A percentile compares a stretch with the other conserved stretches of the same genome.
These are phyloP conservation scores for Fistulifera solaris DNA, from an alignment of 108 stramenopile species.

Conservation along the genomic window DNA sequence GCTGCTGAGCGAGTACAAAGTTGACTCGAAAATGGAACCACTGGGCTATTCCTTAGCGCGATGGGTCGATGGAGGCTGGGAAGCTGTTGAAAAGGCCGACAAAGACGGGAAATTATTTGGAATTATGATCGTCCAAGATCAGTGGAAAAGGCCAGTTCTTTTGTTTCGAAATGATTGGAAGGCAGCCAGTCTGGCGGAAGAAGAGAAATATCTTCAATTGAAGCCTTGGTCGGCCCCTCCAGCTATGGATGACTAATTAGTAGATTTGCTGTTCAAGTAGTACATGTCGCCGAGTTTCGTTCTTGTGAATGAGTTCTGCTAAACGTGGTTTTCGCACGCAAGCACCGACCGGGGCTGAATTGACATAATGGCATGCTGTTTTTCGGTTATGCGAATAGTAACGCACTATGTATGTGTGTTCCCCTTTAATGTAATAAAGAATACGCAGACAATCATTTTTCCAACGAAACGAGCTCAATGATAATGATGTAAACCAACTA, in stretches of 20 bases:
- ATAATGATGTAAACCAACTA: too few relatives aligned
- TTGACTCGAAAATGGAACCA: conserved; percentile 80
- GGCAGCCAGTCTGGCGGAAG: conserved; percentile 69
- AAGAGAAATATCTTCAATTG: conserved; percentile 61
- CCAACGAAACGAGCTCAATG: too few relatives aligned
- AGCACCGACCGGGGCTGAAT: too few relatives aligned
- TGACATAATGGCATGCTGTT: too few relatives aligned
- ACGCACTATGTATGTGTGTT: too few relatives aligned
- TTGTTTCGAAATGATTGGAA: conserved; percentile 96
- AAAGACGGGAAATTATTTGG: conserved; percentile 86
- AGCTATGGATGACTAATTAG: conserved; percentile 36
- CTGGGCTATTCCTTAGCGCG: conserved; percentile 83
- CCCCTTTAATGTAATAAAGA: too few relatives aligned
- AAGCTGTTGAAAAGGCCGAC: conserved; percentile 87
- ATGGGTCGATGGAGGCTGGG: conserved; percentile 92
- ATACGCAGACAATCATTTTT: too few relatives aligned
- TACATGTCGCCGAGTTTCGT: too few relatives aligned
- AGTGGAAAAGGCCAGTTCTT: conserved; percentile 85
- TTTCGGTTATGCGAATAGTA: too few relatives aligned
- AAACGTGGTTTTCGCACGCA: too few relatives aligned
- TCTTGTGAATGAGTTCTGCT: too few relatives aligned
- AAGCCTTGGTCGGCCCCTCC: conserved; percentile 71
- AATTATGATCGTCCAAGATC: conserved; percentile 85
- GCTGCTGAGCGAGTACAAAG: conserved; percentile 84
- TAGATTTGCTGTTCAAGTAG: too few relatives aligned